Percentiles rank a stretch among this genome's conserved stretches.
These are phyloP conservation scores for Papiliotrema fonsecae DNA, from an alignment of 1,284 basidiomycete genomes.

Conservation along the genomic window DNA sequence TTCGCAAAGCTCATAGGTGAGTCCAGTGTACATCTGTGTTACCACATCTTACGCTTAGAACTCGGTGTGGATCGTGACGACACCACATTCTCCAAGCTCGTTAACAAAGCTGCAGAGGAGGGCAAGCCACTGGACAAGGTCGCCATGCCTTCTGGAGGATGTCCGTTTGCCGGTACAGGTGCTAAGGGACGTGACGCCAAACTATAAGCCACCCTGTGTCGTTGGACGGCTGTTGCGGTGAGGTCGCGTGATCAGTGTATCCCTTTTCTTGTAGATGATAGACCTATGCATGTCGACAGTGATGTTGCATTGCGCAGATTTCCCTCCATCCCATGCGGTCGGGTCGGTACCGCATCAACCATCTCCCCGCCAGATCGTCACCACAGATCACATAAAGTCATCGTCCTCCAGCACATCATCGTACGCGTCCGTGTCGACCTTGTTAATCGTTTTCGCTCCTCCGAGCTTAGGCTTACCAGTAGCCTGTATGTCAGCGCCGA, in stretches of 20 bases:
- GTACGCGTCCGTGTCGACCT: slow-evolving; percentile 71
- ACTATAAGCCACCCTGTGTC: slow-evolving; percentile 10
- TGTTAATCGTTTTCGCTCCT: slow-evolving; percentile 57
- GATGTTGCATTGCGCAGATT: too few species aligned
- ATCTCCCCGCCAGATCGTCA: too few species aligned
- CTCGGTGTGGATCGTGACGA: slow-evolving; percentile 49
- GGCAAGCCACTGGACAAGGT: slow-evolving; percentile 41
- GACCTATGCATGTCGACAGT: too few species aligned
- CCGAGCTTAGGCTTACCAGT: slow-evolving; percentile 71
- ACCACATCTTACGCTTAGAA: slow-evolving; percentile 21
- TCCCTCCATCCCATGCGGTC: too few species aligned
- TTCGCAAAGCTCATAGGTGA: slow-evolving; percentile 46
- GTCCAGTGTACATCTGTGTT: background rate
- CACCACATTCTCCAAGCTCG: slow-evolving; percentile 41
- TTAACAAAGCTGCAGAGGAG: slow-evolving; percentile 39
- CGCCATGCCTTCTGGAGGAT: slow-evolving; percentile 22
- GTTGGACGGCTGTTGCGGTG: too few species aligned
- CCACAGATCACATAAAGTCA: slow-evolving; percentile 27
- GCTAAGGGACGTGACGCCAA: slow-evolving; percentile 23
- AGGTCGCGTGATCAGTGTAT: too few species aligned
- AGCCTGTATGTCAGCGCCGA: slow-evolving; percentile 15
- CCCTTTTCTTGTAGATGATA: too few species aligned
- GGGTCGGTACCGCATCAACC: too few species aligned
- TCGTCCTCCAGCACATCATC: slow-evolving; percentile 73
- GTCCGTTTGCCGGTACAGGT: slow-evolving; percentile 38